These are phyloP conservation scores for Exophiala sp. DNA, from an alignment of 2,329 filamentous ascomycete genomes.

Conservation along the genomic window DNA sequence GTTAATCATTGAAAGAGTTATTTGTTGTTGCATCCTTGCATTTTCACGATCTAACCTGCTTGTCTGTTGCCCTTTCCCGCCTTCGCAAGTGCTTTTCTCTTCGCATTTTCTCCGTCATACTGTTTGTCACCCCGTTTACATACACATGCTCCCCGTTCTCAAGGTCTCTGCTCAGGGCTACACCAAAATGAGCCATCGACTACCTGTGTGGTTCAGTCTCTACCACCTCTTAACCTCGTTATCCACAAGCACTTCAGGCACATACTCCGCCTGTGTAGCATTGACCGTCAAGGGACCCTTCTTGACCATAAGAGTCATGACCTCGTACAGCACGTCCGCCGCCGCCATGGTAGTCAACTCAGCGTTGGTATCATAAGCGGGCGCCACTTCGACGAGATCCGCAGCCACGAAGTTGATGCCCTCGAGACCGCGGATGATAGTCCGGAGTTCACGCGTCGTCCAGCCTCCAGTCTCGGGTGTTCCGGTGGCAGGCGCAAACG, in stretches of 20 bases:
- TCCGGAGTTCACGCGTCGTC: slow-evolving; percentile 58
- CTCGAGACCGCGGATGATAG: slow-evolving; percentile 57
- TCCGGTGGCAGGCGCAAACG: slow-evolving; percentile 56
- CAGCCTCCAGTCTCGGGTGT: slow-evolving; percentile 62
- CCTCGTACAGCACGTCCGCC: slow-evolving; percentile 66
- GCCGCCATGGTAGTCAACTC: slow-evolving; percentile 54
- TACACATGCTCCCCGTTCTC: too few relatives aligned
- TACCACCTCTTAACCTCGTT: not conserved
- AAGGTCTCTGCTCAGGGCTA: too few relatives aligned
- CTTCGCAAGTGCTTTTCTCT: too few relatives aligned
- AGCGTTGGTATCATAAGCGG: slow-evolving; percentile 59
- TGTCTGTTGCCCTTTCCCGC: too few relatives aligned
- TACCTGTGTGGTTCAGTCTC: not conserved
- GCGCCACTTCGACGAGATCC: slow-evolving; percentile 61
- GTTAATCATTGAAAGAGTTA: too few relatives aligned
- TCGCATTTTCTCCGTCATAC: too few relatives aligned
- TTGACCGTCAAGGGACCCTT: slow-evolving; percentile 61
- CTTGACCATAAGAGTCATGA: slow-evolving; percentile 81
- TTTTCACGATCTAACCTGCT: too few relatives aligned
- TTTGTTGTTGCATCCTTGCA: too few relatives aligned
- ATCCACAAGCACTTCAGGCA: not conserved
- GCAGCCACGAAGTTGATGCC: slow-evolving; percentile 58
- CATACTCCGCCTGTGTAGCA: slow-evolving; percentile 12
- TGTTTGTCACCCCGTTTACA: too few relatives aligned
- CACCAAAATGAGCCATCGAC: not conserved